Percentiles rank a stretch among this genome's conserved stretches.
Conservation (phyloP, 148 eudicot species). For the Chenopodium album region DNA sequence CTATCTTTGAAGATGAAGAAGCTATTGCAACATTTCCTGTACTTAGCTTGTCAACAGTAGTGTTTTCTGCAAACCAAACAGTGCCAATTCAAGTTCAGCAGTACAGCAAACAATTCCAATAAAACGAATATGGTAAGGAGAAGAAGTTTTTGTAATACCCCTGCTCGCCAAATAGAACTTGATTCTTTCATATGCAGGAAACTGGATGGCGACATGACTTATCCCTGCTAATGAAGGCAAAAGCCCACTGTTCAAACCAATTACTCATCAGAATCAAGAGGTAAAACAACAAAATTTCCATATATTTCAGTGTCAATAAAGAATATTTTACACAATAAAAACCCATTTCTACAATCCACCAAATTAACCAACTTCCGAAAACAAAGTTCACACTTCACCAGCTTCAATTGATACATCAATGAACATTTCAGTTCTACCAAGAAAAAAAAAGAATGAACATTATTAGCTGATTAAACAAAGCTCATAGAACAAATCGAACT, state of each 20-base stretch:
- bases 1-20: constrained; percentile 66
- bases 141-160: constrained; percentile 40
- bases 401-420: not conserved
- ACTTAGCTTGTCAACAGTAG: constrained; percentile 54
- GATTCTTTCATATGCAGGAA: constrained; percentile 85
- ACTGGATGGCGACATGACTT: constrained; percentile 92
- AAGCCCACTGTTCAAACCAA: constrained; percentile 71
- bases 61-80: constrained; percentile 48
- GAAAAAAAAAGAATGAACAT: not conserved
- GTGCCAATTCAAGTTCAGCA: not conserved
- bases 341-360: not conserved
- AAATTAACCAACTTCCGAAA: not conserved
- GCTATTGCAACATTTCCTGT: constrained; percentile 71
- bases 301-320: not conserved
- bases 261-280: constrained; percentile 11
- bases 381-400: not conserved
- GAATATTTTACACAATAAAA: not conserved
- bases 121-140: not conserved
- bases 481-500: not conserved
- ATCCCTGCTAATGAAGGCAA: constrained; percentile 91
- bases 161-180: constrained; percentile 71
- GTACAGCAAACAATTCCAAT: not conserved
- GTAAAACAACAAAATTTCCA: not conserved
- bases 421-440: not conserved
- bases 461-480: not conserved